phyloP scores from a whole-genome alignment of 257 asterid species.

The Fraxinus quadrangulata region DNA sequence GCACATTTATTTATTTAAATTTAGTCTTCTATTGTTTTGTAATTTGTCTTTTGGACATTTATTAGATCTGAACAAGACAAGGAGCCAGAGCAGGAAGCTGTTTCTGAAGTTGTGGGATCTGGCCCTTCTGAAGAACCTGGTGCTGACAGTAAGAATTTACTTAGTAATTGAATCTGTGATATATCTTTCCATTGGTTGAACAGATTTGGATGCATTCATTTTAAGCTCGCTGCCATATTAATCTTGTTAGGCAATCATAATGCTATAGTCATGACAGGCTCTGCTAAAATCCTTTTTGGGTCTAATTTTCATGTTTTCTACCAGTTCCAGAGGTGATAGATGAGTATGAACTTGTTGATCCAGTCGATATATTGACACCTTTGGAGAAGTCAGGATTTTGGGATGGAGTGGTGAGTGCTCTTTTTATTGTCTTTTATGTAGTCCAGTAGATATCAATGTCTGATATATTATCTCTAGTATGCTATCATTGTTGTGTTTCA shows the following conservation, averaged over 20 bases:
- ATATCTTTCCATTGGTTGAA: neutral
- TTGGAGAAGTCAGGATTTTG: slow-evolving; percentile 97
- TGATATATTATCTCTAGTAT: slow-evolving; percentile 8
- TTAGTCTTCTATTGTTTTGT: neutral
- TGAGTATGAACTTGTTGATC: slow-evolving; percentile 98
- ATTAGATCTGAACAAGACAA: slow-evolving; percentile 98
- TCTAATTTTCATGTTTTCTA: slow-evolving; percentile 34
- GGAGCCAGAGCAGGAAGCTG: slow-evolving; percentile 86
- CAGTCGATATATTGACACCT: slow-evolving; percentile 91
- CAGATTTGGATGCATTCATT: slow-evolving; percentile 17
- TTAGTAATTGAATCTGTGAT: slow-evolving; percentile 3
- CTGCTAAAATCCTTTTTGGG: slow-evolving; percentile 7
- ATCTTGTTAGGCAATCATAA: slow-evolving; percentile 14
- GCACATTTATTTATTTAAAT: neutral
- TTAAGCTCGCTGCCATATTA: slow-evolving; percentile 17
- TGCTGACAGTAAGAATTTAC: slow-evolving; percentile 57
- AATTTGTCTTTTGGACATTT: slow-evolving; percentile 7
- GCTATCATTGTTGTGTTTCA: slow-evolving; percentile 9
- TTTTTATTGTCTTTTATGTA: slow-evolving; percentile 15
- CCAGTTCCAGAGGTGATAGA: slow-evolving; percentile 94
- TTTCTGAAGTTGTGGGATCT: slow-evolving; percentile 56
- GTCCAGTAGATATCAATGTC: slow-evolving; percentile 3
- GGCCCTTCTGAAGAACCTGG: slow-evolving; percentile 74
- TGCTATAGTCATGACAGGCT: slow-evolving; percentile 5
- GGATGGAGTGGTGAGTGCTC: slow-evolving; percentile 91